Base-by-base conservation (phyloP, 2,329 filamentous ascomycete genomes). In the Stachybotrys chartarum region DNA sequence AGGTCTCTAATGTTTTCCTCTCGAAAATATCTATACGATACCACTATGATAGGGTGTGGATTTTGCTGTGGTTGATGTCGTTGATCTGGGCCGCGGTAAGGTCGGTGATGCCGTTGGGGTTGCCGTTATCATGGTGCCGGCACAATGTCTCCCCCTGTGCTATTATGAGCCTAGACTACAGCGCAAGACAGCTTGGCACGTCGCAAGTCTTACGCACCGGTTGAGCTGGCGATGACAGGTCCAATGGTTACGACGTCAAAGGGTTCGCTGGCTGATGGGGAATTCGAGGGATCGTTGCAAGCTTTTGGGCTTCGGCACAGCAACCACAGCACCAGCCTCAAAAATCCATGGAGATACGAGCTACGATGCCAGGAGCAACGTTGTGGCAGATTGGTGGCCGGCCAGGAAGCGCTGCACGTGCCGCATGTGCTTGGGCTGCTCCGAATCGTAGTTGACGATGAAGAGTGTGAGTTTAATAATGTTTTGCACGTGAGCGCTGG, bases 31-130 rank as follows among this genome's bases (percentile, higher is more conserved):
- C 73, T 0, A 77, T 60, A 0, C 72, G 70, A 52, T 75, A 78
- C 45, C 65, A 59, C 50, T 70, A 60, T 0, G 72, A 72, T 7
- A 80, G 63, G 0, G 63, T 68, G 58, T 66, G 75, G 51, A 83
- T 74, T 4, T 68, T 67, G 30, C 60, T 67, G 58, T 85, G 81
- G 52, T 75, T 80, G 1, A 69, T 75, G 53, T 83, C 77, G 58
- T 85, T 85, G 59, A 84, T 77, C 82, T 82, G 85, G 0, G 79
- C 80, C 0, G 80, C 82, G 3, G 82, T 82, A 0, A 83, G 61
- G 24, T 85, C 82, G 7, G 76, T 70, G 0, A 68, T 57, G 0
- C 74, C 75, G 35, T 39, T 12, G 35, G 35, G 7, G 3, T 64
- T 65, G 31, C 63, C 71, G 39, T 65, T 56, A 1, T 66, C 59